Evolutionary conservation across 495 filamentous ascomycete species (phyloP).

Genomic region (Lasiosphaeria miniovina): DNA sequence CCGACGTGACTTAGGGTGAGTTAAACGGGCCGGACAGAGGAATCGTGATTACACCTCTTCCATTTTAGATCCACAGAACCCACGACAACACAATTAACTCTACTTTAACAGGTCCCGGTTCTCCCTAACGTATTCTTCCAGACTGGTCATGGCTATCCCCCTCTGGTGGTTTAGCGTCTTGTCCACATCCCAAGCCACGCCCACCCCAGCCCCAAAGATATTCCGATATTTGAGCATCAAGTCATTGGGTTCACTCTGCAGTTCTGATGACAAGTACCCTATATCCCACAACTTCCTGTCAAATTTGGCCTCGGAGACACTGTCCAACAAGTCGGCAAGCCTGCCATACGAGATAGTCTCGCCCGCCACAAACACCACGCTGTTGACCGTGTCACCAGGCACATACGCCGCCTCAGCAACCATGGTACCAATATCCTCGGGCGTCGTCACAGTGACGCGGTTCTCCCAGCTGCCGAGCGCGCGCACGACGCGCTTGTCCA

Average conservation of each 20-base stretch:
- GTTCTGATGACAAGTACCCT: constrained; percentile 35
- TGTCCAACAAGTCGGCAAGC: constrained; percentile 50
- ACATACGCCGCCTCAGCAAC: constrained; percentile 50
- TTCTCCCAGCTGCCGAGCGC: constrained; percentile 58
- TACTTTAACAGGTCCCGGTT: neutral
- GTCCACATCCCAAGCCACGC: constrained; percentile 56
- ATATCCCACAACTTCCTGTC: constrained; percentile 45
- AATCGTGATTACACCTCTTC: no score
- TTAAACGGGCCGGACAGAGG: no score
- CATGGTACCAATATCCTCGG: constrained; percentile 56
- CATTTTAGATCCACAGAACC: no score
- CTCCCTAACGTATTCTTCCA: constrained; percentile 40
- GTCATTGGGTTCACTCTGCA: constrained; percentile 47
- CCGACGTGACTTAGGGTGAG: no score
- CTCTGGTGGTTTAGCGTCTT: constrained; percentile 46
- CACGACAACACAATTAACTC: no score
- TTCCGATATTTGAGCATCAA: constrained; percentile 55
- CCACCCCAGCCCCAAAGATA: constrained; percentile 56
- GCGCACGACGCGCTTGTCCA: constrained; percentile 34
- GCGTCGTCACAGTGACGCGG: constrained; percentile 54
- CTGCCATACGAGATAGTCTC: constrained; percentile 55
- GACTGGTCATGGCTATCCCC: constrained; percentile 39
- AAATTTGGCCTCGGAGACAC: constrained; percentile 38
- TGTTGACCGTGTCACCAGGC: constrained; percentile 25
- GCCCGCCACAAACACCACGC: constrained; percentile 54